A percentile compares a stretch with the other conserved stretches of the same genome.
phyloP scores from a whole-genome alignment of 2,329 filamentous ascomycete genomes.

The Monosporascus sp. region DNA sequence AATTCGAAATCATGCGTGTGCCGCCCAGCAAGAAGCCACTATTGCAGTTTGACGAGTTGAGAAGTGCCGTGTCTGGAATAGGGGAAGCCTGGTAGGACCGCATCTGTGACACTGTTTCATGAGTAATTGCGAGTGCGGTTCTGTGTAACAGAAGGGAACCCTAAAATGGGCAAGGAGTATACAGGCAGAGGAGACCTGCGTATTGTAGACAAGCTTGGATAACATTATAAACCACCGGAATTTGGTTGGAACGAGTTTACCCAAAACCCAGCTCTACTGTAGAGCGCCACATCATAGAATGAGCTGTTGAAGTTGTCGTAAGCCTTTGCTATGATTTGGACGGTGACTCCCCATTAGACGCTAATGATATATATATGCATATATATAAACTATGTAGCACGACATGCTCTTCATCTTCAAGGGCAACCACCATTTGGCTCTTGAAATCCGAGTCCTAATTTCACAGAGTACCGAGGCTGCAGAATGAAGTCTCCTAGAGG shows the following conservation, averaged over 20 bases:
- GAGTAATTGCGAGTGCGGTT: slow-evolving; percentile 2
- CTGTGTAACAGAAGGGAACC: background rate
- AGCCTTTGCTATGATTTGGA: too few species aligned
- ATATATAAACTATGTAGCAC: too few species aligned
- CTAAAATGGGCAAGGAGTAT: background rate
- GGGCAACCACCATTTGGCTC: too few species aligned
- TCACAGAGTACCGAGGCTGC: background rate
- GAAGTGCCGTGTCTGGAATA: slow-evolving; percentile 1
- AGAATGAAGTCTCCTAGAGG: background rate
- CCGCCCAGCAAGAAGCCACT: background rate
- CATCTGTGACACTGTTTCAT: slow-evolving; percentile 14
- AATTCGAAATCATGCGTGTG: too few species aligned
- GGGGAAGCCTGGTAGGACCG: slow-evolving; percentile 7
- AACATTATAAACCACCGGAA: background rate
- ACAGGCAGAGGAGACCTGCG: background rate
- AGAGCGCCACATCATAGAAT: too few species aligned
- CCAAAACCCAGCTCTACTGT: too few species aligned
- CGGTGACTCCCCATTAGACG: too few species aligned
- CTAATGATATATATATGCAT: too few species aligned
- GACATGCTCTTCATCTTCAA: too few species aligned
- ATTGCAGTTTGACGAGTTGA: background rate
- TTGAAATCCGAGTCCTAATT: too few species aligned
- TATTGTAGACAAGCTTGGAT: background rate
- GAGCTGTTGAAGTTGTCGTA: too few species aligned
- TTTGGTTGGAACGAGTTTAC: too few species aligned